Conservation (phyloP, 2,329 filamentous ascomycete genomes). For the Aureobasidium sp. region DNA sequence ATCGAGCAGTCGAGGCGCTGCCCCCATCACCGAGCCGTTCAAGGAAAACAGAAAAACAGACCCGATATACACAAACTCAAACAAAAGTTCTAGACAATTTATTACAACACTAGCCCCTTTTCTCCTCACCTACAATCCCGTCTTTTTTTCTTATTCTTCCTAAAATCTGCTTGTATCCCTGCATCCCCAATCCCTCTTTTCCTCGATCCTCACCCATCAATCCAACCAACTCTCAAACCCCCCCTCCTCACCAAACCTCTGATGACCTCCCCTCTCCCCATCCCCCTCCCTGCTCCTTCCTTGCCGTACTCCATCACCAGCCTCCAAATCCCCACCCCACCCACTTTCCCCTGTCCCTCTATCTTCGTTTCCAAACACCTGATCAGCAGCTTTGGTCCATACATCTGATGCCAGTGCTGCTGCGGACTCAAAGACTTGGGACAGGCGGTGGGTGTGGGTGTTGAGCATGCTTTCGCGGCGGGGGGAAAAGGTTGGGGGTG, state of each 20-base stretch:
- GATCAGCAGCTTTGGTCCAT: not conserved
- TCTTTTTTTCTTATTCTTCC: too few species aligned
- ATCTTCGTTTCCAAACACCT: not conserved
- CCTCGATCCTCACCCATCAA: not conserved
- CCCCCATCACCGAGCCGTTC: too few species aligned
- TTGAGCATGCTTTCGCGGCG: not conserved
- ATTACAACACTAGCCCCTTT: too few species aligned
- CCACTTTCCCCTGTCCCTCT: not conserved
- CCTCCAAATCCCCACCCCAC: not conserved
- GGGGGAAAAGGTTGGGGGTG: not conserved
- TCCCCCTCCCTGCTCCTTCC: not conserved
- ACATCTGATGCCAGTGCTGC: not conserved
- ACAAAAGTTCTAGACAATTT: too few species aligned
- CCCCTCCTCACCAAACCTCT: constrained; percentile 3
- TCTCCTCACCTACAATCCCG: too few species aligned
- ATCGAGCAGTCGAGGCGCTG: not conserved
- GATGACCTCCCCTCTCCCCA: not conserved
- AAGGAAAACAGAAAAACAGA: too few species aligned
- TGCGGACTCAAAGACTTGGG: not conserved
- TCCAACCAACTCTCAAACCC: constrained; percentile 1
- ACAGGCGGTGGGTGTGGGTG: not conserved
- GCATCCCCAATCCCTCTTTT: too few species aligned
- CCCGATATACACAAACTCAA: too few species aligned
- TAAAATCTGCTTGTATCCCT: too few species aligned
- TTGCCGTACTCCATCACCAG: not conserved